A percentile compares a stretch with the other conserved stretches of the same genome.
Evolutionary conservation across 164 flowering plant species (phyloP).

Genomic region (Tetrastigma voinierianum): DNA sequence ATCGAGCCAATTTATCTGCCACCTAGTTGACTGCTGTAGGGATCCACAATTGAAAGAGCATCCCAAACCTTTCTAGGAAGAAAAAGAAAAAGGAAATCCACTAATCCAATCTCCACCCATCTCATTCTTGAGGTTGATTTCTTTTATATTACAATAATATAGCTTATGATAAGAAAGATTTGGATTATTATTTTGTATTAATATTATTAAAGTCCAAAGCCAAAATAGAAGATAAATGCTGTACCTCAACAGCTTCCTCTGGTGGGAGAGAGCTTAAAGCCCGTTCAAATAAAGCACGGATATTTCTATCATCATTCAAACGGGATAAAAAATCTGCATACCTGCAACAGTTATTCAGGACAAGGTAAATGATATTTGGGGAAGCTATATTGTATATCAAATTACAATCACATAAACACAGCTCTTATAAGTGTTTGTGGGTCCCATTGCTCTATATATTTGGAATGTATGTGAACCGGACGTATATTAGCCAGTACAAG

Average conservation of each 20-base stretch:
- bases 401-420: neutral
- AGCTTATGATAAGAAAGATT: too few relatives aligned
- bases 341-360: slow-evolving; percentile 36
- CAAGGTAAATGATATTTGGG: slow-evolving; percentile 2
- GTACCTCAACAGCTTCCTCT: slow-evolving; percentile 87
- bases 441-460: neutral
- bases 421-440: neutral
- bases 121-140: too few relatives aligned
- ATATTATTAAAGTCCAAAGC: neutral
- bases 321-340: slow-evolving; percentile 94
- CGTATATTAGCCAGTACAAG: neutral
- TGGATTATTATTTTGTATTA: too few relatives aligned
- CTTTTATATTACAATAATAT: too few relatives aligned
- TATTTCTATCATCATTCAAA: slow-evolving; percentile 92
- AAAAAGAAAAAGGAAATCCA: too few relatives aligned
- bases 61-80: too few relatives aligned
- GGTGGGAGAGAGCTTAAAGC: slow-evolving; percentile 84
- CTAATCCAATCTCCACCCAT: too few relatives aligned
- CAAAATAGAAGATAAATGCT: neutral
- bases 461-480: neutral
- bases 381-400: neutral
- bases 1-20: too few relatives aligned
- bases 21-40: too few relatives aligned
- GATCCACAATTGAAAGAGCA: too few relatives aligned
- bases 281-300: slow-evolving; percentile 93